Conservation (phyloP, 768 basidiomycete species). For the Tylopilus balloui region DNA sequence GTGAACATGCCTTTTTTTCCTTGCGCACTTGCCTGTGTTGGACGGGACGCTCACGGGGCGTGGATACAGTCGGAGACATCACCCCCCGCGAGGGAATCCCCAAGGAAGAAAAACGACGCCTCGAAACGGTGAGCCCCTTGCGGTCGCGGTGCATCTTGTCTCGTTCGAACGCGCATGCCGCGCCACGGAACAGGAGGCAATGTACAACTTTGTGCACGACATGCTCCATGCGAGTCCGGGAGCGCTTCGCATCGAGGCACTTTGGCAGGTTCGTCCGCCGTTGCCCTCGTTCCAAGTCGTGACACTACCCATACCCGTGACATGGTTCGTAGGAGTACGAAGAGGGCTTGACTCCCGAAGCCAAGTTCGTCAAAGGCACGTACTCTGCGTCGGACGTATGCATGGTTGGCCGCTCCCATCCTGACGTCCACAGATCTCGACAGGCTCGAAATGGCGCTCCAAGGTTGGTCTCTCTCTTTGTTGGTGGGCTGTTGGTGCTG, state of each 20-base stretch:
- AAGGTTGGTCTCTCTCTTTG: conserved; percentile 43
- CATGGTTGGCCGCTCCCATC: not conserved
- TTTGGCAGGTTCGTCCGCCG: conserved; percentile 54
- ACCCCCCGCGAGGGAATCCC: conserved; percentile 84
- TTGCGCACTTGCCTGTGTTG: no score
- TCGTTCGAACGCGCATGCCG: not conserved
- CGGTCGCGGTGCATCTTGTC: not conserved
- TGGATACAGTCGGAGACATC: conserved; percentile 81
- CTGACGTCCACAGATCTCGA: conserved; percentile 58
- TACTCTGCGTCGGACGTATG: not conserved
- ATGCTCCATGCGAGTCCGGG: conserved; percentile 80
- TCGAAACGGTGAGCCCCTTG: conserved; percentile 56
- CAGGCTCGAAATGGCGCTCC: conserved; percentile 82
- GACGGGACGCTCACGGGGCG: not conserved
- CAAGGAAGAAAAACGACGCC: conserved; percentile 70
- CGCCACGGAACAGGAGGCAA: conserved; percentile 60
- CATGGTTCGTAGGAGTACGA: conserved; percentile 71
- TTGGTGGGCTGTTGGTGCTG: no score
- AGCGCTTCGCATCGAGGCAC: conserved; percentile 57
- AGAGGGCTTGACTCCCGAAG: conserved; percentile 64
- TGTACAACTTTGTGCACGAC: conserved; percentile 82
- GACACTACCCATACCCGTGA: not conserved
- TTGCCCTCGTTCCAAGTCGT: not conserved
- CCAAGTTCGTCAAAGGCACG: conserved; percentile 83
- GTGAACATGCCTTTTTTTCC: conserved; percentile 31